Percentiles rank a stretch among this genome's conserved stretches.
Evolutionary conservation across 352 stramenopile genomes (phyloP).

Genomic region (Phytopythium sindhum): DNA sequence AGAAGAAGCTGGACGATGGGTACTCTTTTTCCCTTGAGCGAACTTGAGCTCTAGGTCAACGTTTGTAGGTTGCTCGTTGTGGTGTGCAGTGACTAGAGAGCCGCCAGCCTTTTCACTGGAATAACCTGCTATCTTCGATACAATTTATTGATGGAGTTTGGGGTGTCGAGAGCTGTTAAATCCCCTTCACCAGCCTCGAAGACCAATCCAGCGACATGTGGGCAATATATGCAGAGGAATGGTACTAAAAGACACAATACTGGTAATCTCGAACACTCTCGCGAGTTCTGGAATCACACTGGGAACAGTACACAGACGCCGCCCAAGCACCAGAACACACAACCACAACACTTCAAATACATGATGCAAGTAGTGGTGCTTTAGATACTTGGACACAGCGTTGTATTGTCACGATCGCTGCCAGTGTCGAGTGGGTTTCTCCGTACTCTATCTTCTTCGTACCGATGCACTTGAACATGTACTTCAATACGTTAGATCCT

Average conservation of each 20-base stretch:
- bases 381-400: no score
- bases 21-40: not conserved
- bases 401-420: no score
- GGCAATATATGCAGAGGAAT: not conserved
- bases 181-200: not conserved
- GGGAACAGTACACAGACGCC: no score
- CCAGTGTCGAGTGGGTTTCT: no score
- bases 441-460: no score
- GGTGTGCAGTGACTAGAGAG: not conserved
- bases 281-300: no score
- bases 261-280: not conserved
- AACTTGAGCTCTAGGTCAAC: not conserved
- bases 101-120: not conserved
- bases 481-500: not conserved
- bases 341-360: no score
- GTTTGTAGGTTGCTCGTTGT: not conserved
- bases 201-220: not conserved
- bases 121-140: constrained; percentile 1
- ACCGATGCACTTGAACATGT: no score
- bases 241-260: not conserved
- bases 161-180: not conserved
- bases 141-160: not conserved
- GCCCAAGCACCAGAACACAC: no score
- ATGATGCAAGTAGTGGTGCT: no score
- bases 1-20: no score